These are phyloP conservation scores for Polychaeton citri DNA, from an alignment of 2,329 filamentous ascomycete genomes.

Conservation along the genomic window DNA sequence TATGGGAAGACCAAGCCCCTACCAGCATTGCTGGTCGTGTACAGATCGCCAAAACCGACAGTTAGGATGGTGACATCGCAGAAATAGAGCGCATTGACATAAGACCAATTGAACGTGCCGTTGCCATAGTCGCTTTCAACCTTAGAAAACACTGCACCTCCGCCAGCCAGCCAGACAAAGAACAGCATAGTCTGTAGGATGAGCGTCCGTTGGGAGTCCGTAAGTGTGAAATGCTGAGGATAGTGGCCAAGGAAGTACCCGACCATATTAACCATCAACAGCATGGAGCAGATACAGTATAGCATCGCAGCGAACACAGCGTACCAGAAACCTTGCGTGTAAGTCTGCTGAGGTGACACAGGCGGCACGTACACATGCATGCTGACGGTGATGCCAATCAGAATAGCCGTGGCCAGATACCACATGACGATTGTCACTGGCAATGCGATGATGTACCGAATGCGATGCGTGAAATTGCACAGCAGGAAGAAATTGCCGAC, in stretches of 20 bases:
- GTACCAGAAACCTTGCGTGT: slow-evolving; percentile 81
- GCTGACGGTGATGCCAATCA: slow-evolving; percentile 52
- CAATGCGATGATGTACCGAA: slow-evolving; percentile 70
- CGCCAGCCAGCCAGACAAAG: slow-evolving; percentile 66
- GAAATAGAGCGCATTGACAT: slow-evolving; percentile 55
- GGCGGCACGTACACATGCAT: slow-evolving; percentile 49
- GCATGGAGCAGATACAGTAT: slow-evolving; percentile 64
- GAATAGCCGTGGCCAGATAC: slow-evolving; percentile 49
- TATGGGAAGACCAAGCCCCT: slow-evolving; percentile 70
- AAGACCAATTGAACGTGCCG: slow-evolving; percentile 45
- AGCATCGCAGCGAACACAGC: slow-evolving; percentile 65
- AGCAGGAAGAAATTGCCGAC: slow-evolving; percentile 70
- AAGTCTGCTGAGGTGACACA: slow-evolving; percentile 34
- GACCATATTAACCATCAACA: slow-evolving; percentile 67
- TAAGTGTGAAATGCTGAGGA: slow-evolving; percentile 63
- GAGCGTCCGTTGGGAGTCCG: slow-evolving; percentile 67
- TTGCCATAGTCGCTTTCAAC: slow-evolving; percentile 41
- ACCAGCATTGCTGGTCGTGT: slow-evolving; percentile 41
- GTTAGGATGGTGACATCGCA: slow-evolving; percentile 56
- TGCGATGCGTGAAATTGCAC: slow-evolving; percentile 63
- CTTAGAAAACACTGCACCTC: slow-evolving; percentile 59
- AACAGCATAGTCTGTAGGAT: slow-evolving; percentile 86
- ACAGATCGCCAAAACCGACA: slow-evolving; percentile 50
- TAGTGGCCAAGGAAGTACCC: slow-evolving; percentile 67
- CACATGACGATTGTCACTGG: slow-evolving; percentile 74